Evolutionary conservation across 345 rosid species (phyloP).

Genomic region (Gossypium mustelinum): DNA sequence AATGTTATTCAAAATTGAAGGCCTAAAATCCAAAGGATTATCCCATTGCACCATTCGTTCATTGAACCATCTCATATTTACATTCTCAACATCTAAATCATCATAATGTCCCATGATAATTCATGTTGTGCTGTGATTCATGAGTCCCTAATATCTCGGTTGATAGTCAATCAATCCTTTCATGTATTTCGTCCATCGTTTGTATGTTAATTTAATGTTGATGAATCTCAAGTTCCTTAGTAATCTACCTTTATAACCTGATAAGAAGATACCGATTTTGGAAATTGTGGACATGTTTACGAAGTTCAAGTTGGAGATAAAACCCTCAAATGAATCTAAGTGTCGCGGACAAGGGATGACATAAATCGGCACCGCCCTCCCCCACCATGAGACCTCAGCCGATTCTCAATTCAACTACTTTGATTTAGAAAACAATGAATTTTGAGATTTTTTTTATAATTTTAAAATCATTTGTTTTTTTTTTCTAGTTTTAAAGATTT

Average conservation of each 20-base stretch:
- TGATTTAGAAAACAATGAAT: no score
- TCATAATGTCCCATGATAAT: constrained; percentile 82
- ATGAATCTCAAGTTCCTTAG: constrained; percentile 57
- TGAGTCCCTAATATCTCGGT: constrained; percentile 83
- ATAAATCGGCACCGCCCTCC: constrained; percentile 88
- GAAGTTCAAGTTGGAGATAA: constrained; percentile 59
- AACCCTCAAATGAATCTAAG: constrained; percentile 42
- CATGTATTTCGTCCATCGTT: constrained; percentile 58
- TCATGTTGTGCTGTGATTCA: constrained; percentile 65
- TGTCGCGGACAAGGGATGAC: constrained; percentile 65
- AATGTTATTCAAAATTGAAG: constrained; percentile 65
- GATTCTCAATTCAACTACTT: no score
- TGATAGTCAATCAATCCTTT: constrained; percentile 77
- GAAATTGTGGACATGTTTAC: constrained; percentile 59
- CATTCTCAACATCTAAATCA: constrained; percentile 69
- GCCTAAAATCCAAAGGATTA: constrained; percentile 76
- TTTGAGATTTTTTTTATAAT: no score
- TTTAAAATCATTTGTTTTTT: no score
- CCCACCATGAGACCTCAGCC: constrained; percentile 57
- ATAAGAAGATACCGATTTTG: constrained; percentile 74
- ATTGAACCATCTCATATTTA: constrained; percentile 67
- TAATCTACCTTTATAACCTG: constrained; percentile 60
- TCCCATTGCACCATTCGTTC: constrained; percentile 44
- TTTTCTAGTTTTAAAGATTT: no score
- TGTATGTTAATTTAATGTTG: constrained; percentile 54